These are phyloP conservation scores for Rutidosis leptorrhynchoides DNA, from an alignment of 129 eudicot species.

Conservation along the genomic window DNA sequence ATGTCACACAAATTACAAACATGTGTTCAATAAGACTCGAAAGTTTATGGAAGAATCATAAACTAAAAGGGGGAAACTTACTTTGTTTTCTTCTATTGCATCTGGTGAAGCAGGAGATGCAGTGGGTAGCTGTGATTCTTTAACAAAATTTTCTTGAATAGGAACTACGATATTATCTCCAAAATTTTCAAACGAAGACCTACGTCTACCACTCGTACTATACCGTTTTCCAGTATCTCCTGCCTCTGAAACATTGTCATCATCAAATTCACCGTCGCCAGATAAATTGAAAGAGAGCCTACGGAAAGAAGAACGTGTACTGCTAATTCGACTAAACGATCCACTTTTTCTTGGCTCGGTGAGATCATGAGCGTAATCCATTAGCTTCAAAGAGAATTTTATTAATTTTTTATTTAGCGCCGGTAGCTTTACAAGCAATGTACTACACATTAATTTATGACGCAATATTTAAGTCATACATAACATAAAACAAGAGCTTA, in stretches of 20 bases:
- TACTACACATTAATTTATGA: background rate
- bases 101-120: constrained; percentile 47
- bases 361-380: constrained; percentile 43
- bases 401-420: constrained; percentile 5
- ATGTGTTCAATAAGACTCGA: background rate
- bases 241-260: constrained; percentile 67
- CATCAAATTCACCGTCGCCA: constrained; percentile 32
- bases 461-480: background rate
- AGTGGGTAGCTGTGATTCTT: constrained; percentile 23
- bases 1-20: constrained; percentile 6
- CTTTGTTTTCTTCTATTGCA: constrained; percentile 34
- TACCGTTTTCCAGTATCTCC: constrained; percentile 74
- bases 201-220: constrained; percentile 33
- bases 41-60: background rate
- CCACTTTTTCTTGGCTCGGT: constrained; percentile 38
- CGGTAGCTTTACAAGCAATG: background rate
- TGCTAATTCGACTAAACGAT: constrained; percentile 47
- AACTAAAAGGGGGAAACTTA: constrained; percentile 25
- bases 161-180: constrained; percentile 37
- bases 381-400: constrained; percentile 17
- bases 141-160: constrained; percentile 36
- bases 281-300: constrained; percentile 44
- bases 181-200: constrained; percentile 36
- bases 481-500: background rate
- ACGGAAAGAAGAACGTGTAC: constrained; percentile 55